Evolutionary conservation across 2,329 filamentous ascomycete species (phyloP), one percentile per base, ranked within the genome.

Genomic region (Exophiala calicioides): DNA sequence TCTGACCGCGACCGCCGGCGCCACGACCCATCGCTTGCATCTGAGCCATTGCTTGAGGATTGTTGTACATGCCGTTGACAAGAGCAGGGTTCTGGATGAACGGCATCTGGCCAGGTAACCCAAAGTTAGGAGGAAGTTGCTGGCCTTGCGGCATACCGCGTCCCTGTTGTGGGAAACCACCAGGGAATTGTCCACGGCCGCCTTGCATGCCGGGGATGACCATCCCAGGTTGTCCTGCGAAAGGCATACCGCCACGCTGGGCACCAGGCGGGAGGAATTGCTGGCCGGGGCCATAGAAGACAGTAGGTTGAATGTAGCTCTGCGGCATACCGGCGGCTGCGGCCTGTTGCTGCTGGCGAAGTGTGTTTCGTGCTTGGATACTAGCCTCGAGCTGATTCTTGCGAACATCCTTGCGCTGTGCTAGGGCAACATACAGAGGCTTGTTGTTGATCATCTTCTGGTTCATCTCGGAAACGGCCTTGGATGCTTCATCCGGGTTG

Each of bases 381-480:
- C 89, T 96, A 64, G 91, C 91, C 79, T 98, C 93, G 61, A 98
- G 88, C 67, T 97, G 93, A 77, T 84, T 95, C 83, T 96, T 95
- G 74, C 93, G 90, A 64, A 98, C 91, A 74, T 98, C 93, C 84
- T 98, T 98, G 75, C 93, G 91, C 80, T 98, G 93, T 57, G 93
- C 93, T 58, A 98, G 82, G 62, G 93, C 93, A 64, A 98, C 93
- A 68, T 98, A 98, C 52, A 98, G 80, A 47, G 93, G 93, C 84
- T 98, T 98, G 76, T 81, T 82, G 70, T 90, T 86, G 60, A 97
- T 80, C 93, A 98, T 98, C 72, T 93, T 90, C 80, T 97, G 91
- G 80, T 98, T 98, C 89, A 97, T 96, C 74, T 98, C 93, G 52
- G 90, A 90, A 57, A 98, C 91, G 58, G 93, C 93, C 83, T 97